phyloP scores from a whole-genome alignment of 148 eudicot species.

The Diospyros kaki region DNA sequence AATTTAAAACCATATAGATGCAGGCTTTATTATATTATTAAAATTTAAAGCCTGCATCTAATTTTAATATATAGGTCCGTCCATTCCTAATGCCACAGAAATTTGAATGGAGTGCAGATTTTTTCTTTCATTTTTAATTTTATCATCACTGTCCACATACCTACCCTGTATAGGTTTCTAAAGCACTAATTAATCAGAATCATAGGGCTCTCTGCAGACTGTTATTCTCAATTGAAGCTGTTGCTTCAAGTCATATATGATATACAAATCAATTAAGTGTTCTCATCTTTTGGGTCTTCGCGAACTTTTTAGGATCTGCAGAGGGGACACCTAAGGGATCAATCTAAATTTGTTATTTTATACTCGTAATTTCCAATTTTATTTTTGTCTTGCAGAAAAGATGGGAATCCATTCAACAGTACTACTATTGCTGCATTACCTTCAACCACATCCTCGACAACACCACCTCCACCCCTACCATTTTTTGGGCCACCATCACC shows the following conservation, averaged over 20 bases:
- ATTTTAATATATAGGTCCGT: too few species aligned
- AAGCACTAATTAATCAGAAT: too few species aligned
- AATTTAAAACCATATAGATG: not conserved
- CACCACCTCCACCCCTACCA: not conserved
- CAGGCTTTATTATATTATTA: too few species aligned
- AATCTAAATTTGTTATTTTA: not conserved
- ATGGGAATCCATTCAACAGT: constrained; percentile 71
- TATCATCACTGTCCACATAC: too few species aligned
- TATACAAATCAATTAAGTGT: too few species aligned
- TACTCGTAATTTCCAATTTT: constrained; percentile 8
- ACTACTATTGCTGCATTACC: constrained; percentile 50
- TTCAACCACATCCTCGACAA: constrained; percentile 34
- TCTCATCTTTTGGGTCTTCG: too few species aligned
- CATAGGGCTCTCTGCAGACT: too few species aligned
- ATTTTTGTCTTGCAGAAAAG: constrained; percentile 42
- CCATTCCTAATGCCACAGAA: too few species aligned
- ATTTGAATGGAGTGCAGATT: not conserved
- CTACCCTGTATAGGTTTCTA: too few species aligned
- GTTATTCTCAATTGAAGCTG: too few species aligned
- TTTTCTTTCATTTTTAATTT: not conserved
- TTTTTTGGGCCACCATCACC: not conserved
- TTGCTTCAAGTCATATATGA: too few species aligned
- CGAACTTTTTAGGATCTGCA: not conserved
- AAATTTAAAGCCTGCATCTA: too few species aligned
- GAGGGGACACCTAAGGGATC: not conserved